Conservation (phyloP, 768 basidiomycete species). For the Rhodotorula kratochvilovae region DNA sequence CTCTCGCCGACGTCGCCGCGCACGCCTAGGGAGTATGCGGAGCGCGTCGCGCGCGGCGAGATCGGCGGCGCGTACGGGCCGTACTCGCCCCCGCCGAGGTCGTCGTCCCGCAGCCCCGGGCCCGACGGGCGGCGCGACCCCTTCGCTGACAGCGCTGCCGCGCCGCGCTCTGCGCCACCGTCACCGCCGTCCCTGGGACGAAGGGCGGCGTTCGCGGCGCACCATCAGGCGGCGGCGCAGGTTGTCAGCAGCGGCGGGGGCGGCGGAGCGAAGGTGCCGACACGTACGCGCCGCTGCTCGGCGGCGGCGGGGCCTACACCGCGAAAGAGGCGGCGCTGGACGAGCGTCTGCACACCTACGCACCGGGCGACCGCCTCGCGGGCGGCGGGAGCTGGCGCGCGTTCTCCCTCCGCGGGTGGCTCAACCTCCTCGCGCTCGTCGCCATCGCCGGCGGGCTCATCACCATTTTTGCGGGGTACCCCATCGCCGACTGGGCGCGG, state of each 20-base stretch:
- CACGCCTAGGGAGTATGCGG: no score
- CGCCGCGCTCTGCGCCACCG: background rate
- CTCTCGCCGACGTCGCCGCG: no score
- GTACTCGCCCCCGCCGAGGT: constrained; percentile 11
- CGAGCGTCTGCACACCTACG: constrained; percentile 77
- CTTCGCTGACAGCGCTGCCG: background rate
- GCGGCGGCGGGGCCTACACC: constrained; percentile 24
- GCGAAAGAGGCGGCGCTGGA: constrained; percentile 75
- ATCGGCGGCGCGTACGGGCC: constrained; percentile 33
- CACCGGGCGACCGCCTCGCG: constrained; percentile 1
- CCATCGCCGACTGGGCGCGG: constrained; percentile 61
- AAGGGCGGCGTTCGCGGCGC: no score
- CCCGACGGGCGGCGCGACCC: constrained; percentile 8
- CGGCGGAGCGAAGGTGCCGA: background rate
- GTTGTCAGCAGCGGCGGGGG: background rate
- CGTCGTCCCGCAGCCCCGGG: constrained; percentile 12
- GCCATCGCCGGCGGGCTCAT: constrained; percentile 65
- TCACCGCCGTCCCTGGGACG: no score
- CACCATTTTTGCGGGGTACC: constrained; percentile 80
- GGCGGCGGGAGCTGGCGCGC: background rate
- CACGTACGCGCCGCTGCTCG: background rate
- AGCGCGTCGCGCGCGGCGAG: constrained; percentile 15
- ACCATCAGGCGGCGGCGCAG: background rate
- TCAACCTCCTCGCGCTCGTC: constrained; percentile 69
- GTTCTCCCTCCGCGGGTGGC: constrained; percentile 74